These are phyloP conservation scores for Didymella segeticola DNA, from an alignment of 2,329 filamentous ascomycete genomes.

Conservation along the genomic window DNA sequence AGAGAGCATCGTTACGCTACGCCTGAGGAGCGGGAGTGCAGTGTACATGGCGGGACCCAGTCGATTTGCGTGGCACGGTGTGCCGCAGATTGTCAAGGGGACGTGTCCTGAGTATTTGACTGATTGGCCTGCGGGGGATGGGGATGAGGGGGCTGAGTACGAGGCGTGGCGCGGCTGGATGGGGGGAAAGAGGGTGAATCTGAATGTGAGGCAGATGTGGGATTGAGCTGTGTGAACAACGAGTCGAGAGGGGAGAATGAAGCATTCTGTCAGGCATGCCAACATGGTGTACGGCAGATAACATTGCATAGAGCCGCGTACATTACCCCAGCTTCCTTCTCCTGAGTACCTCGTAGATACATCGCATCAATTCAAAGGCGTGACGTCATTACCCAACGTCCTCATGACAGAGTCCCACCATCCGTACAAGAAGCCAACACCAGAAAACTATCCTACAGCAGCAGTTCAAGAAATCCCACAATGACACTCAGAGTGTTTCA, in stretches of 20 bases:
- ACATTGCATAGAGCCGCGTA: too few species aligned
- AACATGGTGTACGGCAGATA: too few species aligned
- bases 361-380: too few species aligned
- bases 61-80: constrained; percentile 93
- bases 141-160: constrained; percentile 55
- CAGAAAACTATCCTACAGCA: not conserved
- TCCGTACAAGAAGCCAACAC: too few species aligned
- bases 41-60: constrained; percentile 86
- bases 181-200: constrained; percentile 82
- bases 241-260: not conserved
- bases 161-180: constrained; percentile 86
- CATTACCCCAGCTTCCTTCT: too few species aligned
- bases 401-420: too few species aligned
- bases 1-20: constrained; percentile 30
- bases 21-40: constrained; percentile 81
- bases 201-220: constrained; percentile 91
- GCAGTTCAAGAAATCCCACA: not conserved
- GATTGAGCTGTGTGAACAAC: constrained; percentile 51
- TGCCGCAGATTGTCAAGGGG: constrained; percentile 80
- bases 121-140: constrained; percentile 71
- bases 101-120: constrained; percentile 79
- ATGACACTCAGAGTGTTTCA: not conserved
- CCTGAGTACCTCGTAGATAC: too few species aligned
- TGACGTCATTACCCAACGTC: too few species aligned
- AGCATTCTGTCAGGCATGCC: not conserved